Base-by-base conservation (phyloP, 495 filamentous ascomycete genomes). In the Penicillium canescens region DNA sequence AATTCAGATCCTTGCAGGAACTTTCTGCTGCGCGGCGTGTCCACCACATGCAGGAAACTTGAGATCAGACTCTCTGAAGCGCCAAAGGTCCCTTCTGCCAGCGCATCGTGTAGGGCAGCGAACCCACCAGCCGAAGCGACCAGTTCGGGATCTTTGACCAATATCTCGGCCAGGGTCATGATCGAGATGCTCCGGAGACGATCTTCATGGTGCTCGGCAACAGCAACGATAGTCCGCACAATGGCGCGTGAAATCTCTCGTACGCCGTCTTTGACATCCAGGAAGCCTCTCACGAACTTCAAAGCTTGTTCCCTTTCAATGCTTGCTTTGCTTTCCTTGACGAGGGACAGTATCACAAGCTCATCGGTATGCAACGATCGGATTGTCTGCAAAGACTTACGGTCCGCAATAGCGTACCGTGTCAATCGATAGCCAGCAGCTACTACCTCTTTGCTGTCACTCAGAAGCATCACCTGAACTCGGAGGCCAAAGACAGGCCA, bases 301-400 rank as follows among this genome's bases (percentile, higher is more conserved):
- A 98, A 70, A 1, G 94, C 94, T 70, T 98, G 94, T 67, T 98
- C 94, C 42, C 94, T 85, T 72, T 98, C 94, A 40, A 98, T 90
- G 65, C 91, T 94, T 10, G 93, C 88, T 65, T 96, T 97, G 65
- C 90, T 88, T 64, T 97, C 92, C 65, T 97, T 97, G 55, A 92
- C 88, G 23, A 98, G 79, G 7, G 94, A 96, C 65, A 92, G 71
- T 46, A 95, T 91, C 6, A 96, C 92, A 23, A 98, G 78, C 62
- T 92, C 90, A 66, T 98, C 94, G 3, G 93, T 97, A 52, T 96
- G 88, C 21, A 98, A 71, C 18, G 80, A 75, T 42, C 95, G 87
- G 54, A 98, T 96, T 37, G 82, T 96, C 71, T 88, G 87, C 13
- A 98, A 77, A 4, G 95, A 98, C 35, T 83, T 85, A 23, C 91